Conservation (phyloP, 2,329 filamentous ascomycete genomes). For the Neonectria faginata region DNA sequence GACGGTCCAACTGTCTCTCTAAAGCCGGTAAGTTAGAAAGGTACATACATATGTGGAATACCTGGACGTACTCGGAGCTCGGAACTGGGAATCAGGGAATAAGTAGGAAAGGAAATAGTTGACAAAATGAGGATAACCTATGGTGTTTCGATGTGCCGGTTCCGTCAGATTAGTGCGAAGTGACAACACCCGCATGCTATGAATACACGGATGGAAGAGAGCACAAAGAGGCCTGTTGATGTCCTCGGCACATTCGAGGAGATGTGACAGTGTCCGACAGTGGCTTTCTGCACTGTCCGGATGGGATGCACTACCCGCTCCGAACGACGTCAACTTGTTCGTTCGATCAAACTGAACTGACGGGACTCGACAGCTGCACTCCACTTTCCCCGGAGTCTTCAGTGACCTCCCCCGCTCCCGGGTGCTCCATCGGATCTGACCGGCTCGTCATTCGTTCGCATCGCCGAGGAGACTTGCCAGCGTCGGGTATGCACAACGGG, state of each 20-base stretch:
- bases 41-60: too few species aligned
- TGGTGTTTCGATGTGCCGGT: too few species aligned
- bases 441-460: not conserved
- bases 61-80: too few species aligned
- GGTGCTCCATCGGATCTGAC: not conserved
- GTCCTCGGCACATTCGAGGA: too few species aligned
- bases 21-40: not conserved
- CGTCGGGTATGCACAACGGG: not conserved
- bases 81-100: too few species aligned
- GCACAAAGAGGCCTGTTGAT: too few species aligned
- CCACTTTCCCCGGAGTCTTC: not conserved
- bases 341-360: not conserved
- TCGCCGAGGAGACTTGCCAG: not conserved
- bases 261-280: not conserved
- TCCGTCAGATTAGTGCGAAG: too few species aligned
- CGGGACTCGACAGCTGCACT: not conserved
- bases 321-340: not conserved
- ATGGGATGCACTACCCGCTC: not conserved
- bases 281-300: not conserved
- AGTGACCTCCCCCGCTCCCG: not conserved
- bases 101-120: too few species aligned
- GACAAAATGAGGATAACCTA: too few species aligned
- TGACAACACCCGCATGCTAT: too few species aligned
- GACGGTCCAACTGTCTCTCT: slow-evolving; percentile 32
- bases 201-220: too few species aligned